Percentiles rank a stretch among this genome's conserved stretches.
Evolutionary conservation across 257 asterid genomes (phyloP).

Genomic region (Striga asiatica): DNA sequence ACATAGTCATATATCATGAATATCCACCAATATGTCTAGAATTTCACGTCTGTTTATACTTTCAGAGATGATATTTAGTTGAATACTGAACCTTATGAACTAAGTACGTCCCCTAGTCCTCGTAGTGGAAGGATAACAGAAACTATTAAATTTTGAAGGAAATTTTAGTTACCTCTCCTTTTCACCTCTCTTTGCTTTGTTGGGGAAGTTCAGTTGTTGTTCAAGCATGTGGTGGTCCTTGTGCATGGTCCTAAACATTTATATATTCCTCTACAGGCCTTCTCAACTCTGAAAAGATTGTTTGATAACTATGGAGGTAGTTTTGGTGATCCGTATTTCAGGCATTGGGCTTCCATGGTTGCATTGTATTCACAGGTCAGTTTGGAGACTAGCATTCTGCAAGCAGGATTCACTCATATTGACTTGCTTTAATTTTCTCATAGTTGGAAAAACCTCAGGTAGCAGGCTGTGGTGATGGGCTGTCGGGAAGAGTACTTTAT

Average conservation of each 20-base stretch:
- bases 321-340: conserved; percentile 40
- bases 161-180: neutral
- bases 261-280: conserved; percentile 51
- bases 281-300: conserved; percentile 58
- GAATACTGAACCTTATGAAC: neutral
- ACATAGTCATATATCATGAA: conserved; percentile 2
- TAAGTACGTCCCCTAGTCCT: neutral
- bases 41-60: neutral
- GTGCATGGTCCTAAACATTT: conserved; percentile 14
- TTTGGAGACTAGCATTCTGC: conserved; percentile 14
- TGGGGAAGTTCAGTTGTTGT: conserved; percentile 15
- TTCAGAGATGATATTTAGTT: conserved; percentile 5
- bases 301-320: conserved; percentile 51
- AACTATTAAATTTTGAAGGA: neutral
- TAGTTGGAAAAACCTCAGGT: conserved; percentile 39
- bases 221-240: conserved; percentile 8
- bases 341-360: conserved; percentile 64
- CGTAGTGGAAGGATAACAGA: neutral
- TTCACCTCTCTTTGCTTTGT: conserved; percentile 4
- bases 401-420: conserved; percentile 9
- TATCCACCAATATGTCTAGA: neutral
- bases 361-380: conserved; percentile 76
- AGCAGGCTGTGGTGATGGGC: conserved; percentile 46
- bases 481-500: conserved; percentile 61
- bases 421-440: conserved; percentile 16